Percentiles rank a stretch among this genome's conserved stretches.
Conservation (phyloP, 2,329 filamentous ascomycete genomes). For the Seiridium cupressi region DNA sequence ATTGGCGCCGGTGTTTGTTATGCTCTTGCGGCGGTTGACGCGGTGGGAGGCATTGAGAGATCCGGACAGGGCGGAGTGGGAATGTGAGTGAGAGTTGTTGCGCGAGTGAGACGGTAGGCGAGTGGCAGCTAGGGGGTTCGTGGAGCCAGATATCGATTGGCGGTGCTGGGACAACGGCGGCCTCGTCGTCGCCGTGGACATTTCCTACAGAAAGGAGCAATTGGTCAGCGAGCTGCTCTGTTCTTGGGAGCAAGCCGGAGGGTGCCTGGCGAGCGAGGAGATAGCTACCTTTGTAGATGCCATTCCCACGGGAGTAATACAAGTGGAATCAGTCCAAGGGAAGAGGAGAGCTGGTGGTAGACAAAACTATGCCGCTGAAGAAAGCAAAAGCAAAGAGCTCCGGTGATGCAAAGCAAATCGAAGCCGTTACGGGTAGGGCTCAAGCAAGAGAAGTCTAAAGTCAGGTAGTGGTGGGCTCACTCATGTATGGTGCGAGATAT, state of each 20-base stretch:
- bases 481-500: conserved; percentile 4
- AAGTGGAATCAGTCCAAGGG: conserved; percentile 1
- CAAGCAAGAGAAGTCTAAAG: conserved; percentile 5
- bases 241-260: conserved; percentile 21
- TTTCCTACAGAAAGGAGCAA: conserved; percentile 47
- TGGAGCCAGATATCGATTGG: conserved; percentile 55
- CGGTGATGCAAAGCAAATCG: conserved; percentile 13
- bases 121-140: conserved; percentile 55
- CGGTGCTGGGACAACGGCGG: conserved; percentile 62
- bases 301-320: conserved; percentile 42
- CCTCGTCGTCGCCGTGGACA: conserved; percentile 63
- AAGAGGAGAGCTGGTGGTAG: not conserved
- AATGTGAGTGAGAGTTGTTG: conserved; percentile 76
- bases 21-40: conserved; percentile 90
- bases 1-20: conserved; percentile 72
- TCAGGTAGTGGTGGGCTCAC: conserved; percentile 8
- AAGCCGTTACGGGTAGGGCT: conserved; percentile 5
- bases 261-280: conserved; percentile 14
- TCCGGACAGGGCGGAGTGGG: conserved; percentile 75
- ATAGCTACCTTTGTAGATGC: conserved; percentile 59
- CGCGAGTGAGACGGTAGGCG: conserved; percentile 65
- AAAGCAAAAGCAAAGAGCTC: conserved; percentile 10
- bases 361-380: not conserved
- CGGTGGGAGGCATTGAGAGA: conserved; percentile 80
- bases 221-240: conserved; percentile 35